Evolutionary conservation across 768 basidiomycete species (phyloP).

Genomic region (Pulveroboletus sp.): DNA sequence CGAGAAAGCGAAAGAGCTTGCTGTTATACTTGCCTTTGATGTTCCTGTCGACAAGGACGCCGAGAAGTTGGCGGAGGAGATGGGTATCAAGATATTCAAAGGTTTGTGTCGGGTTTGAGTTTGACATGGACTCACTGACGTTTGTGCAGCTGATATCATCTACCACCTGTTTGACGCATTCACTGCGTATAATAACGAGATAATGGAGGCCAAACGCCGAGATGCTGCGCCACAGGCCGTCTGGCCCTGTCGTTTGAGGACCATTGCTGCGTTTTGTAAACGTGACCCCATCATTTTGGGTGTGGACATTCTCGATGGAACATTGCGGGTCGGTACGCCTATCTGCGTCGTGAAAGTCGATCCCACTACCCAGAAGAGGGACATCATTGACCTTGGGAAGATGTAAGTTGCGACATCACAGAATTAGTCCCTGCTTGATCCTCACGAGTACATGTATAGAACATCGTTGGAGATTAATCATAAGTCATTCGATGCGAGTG

Average conservation of each 20-base stretch:
- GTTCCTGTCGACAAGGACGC: conserved; percentile 92
- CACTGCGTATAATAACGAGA: conserved; percentile 88
- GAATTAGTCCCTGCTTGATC: background rate
- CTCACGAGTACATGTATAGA: conserved; percentile 36
- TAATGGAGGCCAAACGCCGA: conserved; percentile 83
- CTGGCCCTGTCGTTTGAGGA: conserved; percentile 94
- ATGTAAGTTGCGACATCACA: conserved; percentile 53
- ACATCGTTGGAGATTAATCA: conserved; percentile 98
- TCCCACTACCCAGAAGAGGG: conserved; percentile 80
- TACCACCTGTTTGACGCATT: conserved; percentile 98
- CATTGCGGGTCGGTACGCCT: conserved; percentile 87
- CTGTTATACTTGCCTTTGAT: conserved; percentile 95
- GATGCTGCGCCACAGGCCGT: conserved; percentile 94
- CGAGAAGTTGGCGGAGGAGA: conserved; percentile 85
- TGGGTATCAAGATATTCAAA: conserved; percentile 91
- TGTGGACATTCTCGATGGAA: conserved; percentile 93
- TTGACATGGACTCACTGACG: background rate
- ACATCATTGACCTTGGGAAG: conserved; percentile 88
- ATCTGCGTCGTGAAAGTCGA: conserved; percentile 94
- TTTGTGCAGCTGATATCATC: conserved; percentile 83
- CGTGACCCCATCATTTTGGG: conserved; percentile 97
- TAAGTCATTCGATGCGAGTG: conserved; percentile 71
- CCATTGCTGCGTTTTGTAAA: conserved; percentile 91
- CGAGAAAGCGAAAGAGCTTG: conserved; percentile 92
- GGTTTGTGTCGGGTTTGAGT: conserved; percentile 44